Evolutionary conservation across 1,284 basidiomycete genomes (phyloP), one percentile per base, ranked within the genome.

Genomic region (Cryptococcus sp.): DNA sequence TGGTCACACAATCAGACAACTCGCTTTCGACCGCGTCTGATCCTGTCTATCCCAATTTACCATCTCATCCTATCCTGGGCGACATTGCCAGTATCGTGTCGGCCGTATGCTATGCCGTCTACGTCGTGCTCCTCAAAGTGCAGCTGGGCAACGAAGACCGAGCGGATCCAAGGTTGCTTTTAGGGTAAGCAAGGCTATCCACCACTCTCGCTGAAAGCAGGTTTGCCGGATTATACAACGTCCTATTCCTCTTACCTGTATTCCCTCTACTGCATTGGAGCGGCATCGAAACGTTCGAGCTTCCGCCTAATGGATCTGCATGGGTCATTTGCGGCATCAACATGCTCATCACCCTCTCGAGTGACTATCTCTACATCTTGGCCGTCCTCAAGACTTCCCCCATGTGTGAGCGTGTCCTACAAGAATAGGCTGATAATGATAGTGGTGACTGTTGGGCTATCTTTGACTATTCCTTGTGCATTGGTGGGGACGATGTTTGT

Each of bases 311-410:
- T 0, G 65, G 69, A 3, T 76, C 77, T 48, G 82, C 82, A 1
- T 78, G 87, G 69, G 71, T 75, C 2, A 84, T 83, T 3, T 78
- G 97, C 39, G 59, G 84, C 16, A 73, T 88, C 58, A 97, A 97
- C 66, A 94, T 92, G 88, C 75, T 75, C 36, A 88, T 94, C 64
- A 92, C 89, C 1, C 74, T 87, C 25, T 83, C 81, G 4, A 87
- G 85, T 54, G 90, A 94, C 72, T 93, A 86, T 66, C 73, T 93
- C 44, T 93, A 92, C 69, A 84, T 92, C 26, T 60, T 73, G 19
- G 65, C 94, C 5, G 97, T 97, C 92, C 81, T 98, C 54, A 97
- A 95, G 77, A 97, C 93, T 2, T 94, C 92, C 3, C 94, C 89
- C 1, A 76, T 91, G 35, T 60, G 67, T 70, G 32, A 60, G 66